Evolutionary conservation across 129 eudicot species (phyloP), one percentile per base, ranked within the genome.

Genomic region (Apium graveolens): DNA sequence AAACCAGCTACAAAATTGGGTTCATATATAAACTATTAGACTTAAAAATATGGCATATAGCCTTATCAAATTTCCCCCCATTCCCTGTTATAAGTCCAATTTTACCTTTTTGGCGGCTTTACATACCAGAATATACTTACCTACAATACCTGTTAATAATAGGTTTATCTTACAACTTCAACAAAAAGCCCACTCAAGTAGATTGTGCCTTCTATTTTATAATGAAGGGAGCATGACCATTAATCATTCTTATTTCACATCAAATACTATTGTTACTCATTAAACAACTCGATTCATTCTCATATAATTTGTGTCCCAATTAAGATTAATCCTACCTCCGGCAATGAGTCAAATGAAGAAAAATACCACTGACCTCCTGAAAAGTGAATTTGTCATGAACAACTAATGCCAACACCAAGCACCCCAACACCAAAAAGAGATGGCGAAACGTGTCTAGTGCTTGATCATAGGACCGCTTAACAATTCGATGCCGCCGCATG

Each of bases 401-500:
- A 34, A 91, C 0, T 27, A 93, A 79, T 34, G 92, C 98, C 84
- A 89, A 71, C 76, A 87, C 79, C 21, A 93, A 83, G 78, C 90
- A 39, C 13, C 41, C 86, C 70, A 79, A 74, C 37, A 91, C 86
- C 68, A 93, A 82, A 75, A 87, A 78, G 24, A 82, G 82, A 78
- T 93, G 89, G 34, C 91, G 85, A 80, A 93, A 93, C 0, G 98
- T 89, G 74, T 93, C 98, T 5, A 84, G 87, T 48, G 86, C 89
- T n/a, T 86, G 89, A 84, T 91, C 97, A 68, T 93, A 93, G 20
- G 98, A 90, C 7, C 95, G 87, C 79, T 78, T 85, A 46, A 93
- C 90, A n/a, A 76, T 70, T 38, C 42, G 83, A 74, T 93, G 93
- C 78, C 83, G 75, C 79, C 96, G 85, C 90, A 92, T 92, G 82